These are phyloP conservation scores for Schizopora paradoxa DNA, from an alignment of 1,284 basidiomycete species.

Conservation along the genomic window DNA sequence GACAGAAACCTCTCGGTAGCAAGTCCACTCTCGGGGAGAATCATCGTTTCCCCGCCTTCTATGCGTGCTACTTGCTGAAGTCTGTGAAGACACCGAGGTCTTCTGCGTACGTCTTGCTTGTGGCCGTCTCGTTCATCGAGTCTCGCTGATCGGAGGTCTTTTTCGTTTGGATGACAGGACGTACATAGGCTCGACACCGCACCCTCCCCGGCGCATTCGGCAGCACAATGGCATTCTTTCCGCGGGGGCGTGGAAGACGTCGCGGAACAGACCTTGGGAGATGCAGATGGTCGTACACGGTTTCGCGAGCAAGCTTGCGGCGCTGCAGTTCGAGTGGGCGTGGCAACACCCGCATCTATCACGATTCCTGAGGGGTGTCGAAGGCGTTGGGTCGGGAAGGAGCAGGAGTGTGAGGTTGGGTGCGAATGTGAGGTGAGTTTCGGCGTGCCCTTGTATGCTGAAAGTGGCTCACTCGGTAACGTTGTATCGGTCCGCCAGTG, in stretches of 20 bases:
- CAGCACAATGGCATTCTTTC: slow-evolving; percentile 84
- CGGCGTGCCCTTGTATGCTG: neutral
- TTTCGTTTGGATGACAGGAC: slow-evolving; percentile 35
- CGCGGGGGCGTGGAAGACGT: slow-evolving; percentile 75
- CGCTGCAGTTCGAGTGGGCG: slow-evolving; percentile 89
- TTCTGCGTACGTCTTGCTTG: slow-evolving; percentile 44
- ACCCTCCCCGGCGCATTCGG: slow-evolving; percentile 71
- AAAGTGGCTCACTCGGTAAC: neutral
- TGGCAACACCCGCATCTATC: slow-evolving; percentile 68
- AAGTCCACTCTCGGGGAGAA: slow-evolving; percentile 36
- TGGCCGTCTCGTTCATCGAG: neutral
- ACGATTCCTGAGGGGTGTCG: neutral
- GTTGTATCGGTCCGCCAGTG: slow-evolving; percentile 31
- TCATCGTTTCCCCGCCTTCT: slow-evolving; percentile 72
- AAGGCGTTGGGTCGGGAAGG: neutral
- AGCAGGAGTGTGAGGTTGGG: slow-evolving; percentile 25
- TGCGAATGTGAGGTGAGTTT: slow-evolving; percentile 43
- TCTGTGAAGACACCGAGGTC: slow-evolving; percentile 53
- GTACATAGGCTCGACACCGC: slow-evolving; percentile 81
- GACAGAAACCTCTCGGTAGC: too few relatives aligned
- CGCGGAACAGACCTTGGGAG: slow-evolving; percentile 72
- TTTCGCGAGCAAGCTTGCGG: slow-evolving; percentile 81
- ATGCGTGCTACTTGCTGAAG: slow-evolving; percentile 85
- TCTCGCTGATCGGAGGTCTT: slow-evolving; percentile 5
- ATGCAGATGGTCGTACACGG: slow-evolving; percentile 89